Evolutionary conservation across 2,329 filamentous ascomycete species (phyloP), one percentile per base, ranked within the genome.

Genomic region (Aspergillus phoenicis): DNA sequence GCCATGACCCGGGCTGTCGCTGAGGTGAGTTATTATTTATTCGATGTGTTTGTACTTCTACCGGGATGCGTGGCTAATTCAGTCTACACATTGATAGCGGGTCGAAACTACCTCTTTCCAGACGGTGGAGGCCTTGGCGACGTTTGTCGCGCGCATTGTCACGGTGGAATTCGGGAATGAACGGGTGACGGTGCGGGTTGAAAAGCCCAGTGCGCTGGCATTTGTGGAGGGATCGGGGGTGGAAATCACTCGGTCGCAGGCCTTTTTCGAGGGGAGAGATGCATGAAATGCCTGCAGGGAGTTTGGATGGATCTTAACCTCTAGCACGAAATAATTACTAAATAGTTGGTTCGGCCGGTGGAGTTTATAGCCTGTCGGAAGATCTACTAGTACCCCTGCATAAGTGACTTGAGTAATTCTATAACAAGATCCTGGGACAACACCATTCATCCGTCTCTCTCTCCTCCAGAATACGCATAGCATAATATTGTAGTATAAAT

Each of bases 71-170:
- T 68, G 57, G 69, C 60, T 55, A 47, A 56, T 22, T 4, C 57
- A 1, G 2, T 13, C 24, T 28, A 36, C 41, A 3, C 20, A 20
- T 8, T 26, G 15, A 62, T 64, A 80, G 77, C 71, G 70, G 59
- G 79, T 84, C 30, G 81, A 83, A 61, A 72, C 69, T 10, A 82
- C 81, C 5, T 71, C 76, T 2, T 84, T 82, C 68, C 76, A 81
- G 67, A 84, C 81, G 0, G 77, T 84, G 15, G 82, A 84, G 69
- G 79, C 82, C 5, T 69, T 84, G 55, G 82, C 81, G 30, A 81
- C 81, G 2, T 78, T 77, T 24, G 73, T 83, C 30, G 80, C 80
- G 30, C 76, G 75, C 52, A 80, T 79, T 58, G 78, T 76, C 43
- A 81, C 80, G 13, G 70, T 80, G 58, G 75, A 78, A 38, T 81